phyloP scores from a whole-genome alignment of 2,329 filamentous ascomycete genomes.

The Plectosphaerella sp. region DNA sequence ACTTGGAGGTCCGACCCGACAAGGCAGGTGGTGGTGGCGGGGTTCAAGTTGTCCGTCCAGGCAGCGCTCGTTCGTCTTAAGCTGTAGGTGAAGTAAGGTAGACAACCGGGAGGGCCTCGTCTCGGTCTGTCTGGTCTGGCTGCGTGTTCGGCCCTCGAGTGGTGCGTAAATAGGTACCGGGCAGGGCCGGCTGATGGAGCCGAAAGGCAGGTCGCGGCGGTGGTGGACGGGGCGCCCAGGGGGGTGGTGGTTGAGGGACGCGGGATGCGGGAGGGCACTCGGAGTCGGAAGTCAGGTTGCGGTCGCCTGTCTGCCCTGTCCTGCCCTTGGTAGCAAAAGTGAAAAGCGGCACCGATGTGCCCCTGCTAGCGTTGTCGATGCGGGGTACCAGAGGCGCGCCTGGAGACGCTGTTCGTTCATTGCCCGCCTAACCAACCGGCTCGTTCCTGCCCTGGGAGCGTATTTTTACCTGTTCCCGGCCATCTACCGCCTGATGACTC shows the following conservation, averaged over 20 bases:
- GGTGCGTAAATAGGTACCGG: too few relatives aligned
- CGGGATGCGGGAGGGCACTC: background rate
- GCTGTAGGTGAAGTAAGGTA: too few relatives aligned
- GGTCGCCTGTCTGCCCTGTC: background rate
- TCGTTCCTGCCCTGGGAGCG: background rate
- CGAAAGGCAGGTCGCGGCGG: too few relatives aligned
- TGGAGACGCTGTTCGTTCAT: background rate
- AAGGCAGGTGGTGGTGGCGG: too few relatives aligned
- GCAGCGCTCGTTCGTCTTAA: too few relatives aligned
- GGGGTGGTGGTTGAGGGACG: background rate
- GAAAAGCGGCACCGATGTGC: background rate
- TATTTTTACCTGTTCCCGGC: background rate
- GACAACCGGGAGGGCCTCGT: too few relatives aligned
- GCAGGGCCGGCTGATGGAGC: too few relatives aligned
- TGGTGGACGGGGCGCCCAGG: too few relatives aligned
- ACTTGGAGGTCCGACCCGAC: too few relatives aligned
- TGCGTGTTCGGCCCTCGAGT: too few relatives aligned
- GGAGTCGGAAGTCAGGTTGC: background rate
- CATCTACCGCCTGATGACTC: background rate
- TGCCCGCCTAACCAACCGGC: background rate
- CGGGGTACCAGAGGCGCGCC: constrained; percentile 1
- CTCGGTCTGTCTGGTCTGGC: too few relatives aligned
- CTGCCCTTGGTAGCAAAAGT: background rate
- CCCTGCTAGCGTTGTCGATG: constrained; percentile 3
- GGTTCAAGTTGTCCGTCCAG: too few relatives aligned